Conservation (phyloP, 1,284 basidiomycete genomes). For the Boletus semigastroideus region DNA sequence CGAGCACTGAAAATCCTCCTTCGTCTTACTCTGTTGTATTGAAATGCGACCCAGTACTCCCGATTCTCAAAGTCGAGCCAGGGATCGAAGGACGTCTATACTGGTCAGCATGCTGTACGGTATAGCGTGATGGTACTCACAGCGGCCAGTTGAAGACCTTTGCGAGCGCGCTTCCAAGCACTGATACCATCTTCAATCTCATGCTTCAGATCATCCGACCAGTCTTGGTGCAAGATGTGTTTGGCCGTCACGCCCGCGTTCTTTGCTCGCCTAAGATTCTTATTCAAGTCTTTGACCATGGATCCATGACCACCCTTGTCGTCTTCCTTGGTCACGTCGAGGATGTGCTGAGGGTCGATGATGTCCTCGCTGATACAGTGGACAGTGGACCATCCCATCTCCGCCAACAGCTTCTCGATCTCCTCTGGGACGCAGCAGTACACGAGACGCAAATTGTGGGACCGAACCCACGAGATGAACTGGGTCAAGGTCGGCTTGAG, state of each 20-base stretch:
- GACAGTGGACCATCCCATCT: conserved; percentile 39
- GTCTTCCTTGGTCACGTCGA: conserved; percentile 38
- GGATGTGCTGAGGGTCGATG: conserved; percentile 40
- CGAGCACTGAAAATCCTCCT: background rate
- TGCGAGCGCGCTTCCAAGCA: conserved; percentile 40
- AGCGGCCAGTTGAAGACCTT: conserved; percentile 43
- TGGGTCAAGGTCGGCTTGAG: conserved; percentile 35
- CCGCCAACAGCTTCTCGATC: conserved; percentile 38
- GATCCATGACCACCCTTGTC: conserved; percentile 34
- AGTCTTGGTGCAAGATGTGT: conserved; percentile 33
- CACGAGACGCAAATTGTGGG: conserved; percentile 35
- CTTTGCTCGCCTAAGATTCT: conserved; percentile 44
- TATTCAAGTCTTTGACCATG: conserved; percentile 45
- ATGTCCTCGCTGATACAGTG: conserved; percentile 47
- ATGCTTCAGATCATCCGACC: conserved; percentile 36
- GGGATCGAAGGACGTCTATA: conserved; percentile 40
- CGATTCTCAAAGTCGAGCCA: conserved; percentile 46
- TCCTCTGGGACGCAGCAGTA: conserved; percentile 45
- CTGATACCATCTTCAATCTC: conserved; percentile 41
- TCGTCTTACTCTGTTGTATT: conserved; percentile 19
- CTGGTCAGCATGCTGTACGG: background rate
- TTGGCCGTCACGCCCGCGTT: conserved; percentile 37
- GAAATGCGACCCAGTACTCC: conserved; percentile 43
- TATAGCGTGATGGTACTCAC: conserved; percentile 17
- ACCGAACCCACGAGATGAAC: conserved; percentile 38